Evolutionary conservation across 257 asterid genomes (phyloP).

Genomic region (Solanum sitiens): DNA sequence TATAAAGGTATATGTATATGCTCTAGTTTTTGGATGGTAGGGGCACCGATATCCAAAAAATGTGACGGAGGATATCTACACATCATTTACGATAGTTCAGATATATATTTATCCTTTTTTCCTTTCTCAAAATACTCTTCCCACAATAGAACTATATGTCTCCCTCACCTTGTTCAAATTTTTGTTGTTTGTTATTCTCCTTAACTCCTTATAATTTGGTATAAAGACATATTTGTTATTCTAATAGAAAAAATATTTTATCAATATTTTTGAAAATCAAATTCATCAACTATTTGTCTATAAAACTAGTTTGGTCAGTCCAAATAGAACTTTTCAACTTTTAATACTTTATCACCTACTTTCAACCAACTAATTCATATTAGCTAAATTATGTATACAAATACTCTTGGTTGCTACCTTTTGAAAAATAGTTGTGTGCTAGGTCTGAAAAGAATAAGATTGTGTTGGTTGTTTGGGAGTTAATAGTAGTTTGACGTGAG

Average conservation of each 20-base stretch:
- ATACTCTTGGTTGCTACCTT: background rate
- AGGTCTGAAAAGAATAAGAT: background rate
- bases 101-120: too few species aligned
- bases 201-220: background rate
- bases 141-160: too few species aligned
- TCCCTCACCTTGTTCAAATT: too few species aligned
- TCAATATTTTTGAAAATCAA: background rate
- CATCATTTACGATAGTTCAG: fast-evolving
- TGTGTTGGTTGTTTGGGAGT: background rate
- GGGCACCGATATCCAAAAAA: too few species aligned
- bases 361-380: background rate
- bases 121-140: too few species aligned
- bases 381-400: background rate
- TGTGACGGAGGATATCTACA: fast-evolving
- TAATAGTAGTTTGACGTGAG: background rate
- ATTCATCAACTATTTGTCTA: background rate
- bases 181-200: too few species aligned
- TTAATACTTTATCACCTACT: background rate
- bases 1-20: too few species aligned
- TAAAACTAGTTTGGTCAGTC: background rate
- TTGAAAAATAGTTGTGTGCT: background rate
- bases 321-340: background rate
- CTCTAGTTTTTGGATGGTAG: fast-evolving
- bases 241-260: too few species aligned
- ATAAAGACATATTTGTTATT: too few species aligned